Evolutionary conservation across 2,329 filamentous ascomycete genomes (phyloP).

Genomic region (Trichoderma atroviride): DNA sequence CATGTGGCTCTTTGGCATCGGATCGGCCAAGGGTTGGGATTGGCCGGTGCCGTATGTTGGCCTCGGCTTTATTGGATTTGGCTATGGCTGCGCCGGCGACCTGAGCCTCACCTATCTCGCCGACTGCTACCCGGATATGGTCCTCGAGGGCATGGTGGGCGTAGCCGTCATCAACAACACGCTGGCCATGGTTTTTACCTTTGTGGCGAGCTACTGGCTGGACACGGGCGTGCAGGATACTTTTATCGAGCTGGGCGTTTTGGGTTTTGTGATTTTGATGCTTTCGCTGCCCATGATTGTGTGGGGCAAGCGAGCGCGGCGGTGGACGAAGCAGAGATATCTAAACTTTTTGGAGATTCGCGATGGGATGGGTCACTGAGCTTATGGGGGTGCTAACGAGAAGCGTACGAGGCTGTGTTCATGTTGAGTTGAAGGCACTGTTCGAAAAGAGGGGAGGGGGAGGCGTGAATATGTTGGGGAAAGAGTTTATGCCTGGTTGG

Average conservation of each 20-base stretch:
- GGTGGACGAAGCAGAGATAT: conserved; percentile 52
- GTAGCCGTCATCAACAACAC: conserved; percentile 61
- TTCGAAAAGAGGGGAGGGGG: neutral
- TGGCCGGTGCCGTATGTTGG: conserved; percentile 60
- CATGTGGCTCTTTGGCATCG: conserved; percentile 57
- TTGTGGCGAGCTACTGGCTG: conserved; percentile 53
- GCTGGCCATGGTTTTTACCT: conserved; percentile 57
- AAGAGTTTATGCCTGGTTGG: neutral
- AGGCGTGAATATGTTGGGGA: neutral
- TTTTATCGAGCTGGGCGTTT: conserved; percentile 55
- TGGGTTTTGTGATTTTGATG: conserved; percentile 55
- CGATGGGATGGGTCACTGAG: conserved; percentile 42
- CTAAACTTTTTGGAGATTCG: conserved; percentile 51
- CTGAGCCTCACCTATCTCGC: conserved; percentile 58
- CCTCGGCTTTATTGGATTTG: conserved; percentile 60
- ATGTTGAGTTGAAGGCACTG: neutral
- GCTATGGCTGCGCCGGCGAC: conserved; percentile 61
- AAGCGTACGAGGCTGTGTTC: neutral
- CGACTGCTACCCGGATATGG: conserved; percentile 59
- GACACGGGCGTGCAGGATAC: conserved; percentile 49
- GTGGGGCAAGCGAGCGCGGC: conserved; percentile 53
- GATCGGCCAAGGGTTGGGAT: conserved; percentile 51
- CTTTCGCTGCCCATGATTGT: conserved; percentile 57
- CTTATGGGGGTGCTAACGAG: too few relatives aligned
- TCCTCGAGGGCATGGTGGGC: conserved; percentile 61